Conservation (phyloP, 2,329 filamentous ascomycete species). For the Ophiostoma populinum region DNA sequence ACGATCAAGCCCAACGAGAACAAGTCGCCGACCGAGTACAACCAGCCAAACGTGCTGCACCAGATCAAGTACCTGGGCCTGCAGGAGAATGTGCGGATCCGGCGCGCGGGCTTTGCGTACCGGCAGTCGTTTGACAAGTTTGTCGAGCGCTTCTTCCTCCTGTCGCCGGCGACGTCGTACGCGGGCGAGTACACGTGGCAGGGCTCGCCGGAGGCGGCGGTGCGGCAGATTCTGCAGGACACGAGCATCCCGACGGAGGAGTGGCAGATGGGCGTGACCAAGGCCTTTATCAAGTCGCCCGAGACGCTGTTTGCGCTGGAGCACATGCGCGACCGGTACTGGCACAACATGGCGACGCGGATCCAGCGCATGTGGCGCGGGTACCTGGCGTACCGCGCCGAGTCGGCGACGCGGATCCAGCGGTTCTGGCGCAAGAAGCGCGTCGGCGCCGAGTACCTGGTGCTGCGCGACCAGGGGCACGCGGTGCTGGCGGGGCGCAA, state of each 20-base stretch:
- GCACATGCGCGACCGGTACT: conserved; percentile 94
- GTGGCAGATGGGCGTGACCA: conserved; percentile 92
- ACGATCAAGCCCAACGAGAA: conserved; percentile 99
- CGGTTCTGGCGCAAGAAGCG: conserved; percentile 90
- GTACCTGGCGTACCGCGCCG: conserved; percentile 78
- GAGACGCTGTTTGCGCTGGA: conserved; percentile 94
- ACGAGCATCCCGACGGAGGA: conserved; percentile 90
- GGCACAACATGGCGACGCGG: conserved; percentile 98
- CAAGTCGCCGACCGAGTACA: conserved; percentile 89
- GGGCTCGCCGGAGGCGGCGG: conserved; percentile 71
- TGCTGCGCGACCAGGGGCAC: conserved; percentile 78
- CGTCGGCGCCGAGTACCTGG: conserved; percentile 73
- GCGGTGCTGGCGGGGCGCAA: conserved; percentile 67
- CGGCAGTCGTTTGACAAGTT: conserved; percentile 97
- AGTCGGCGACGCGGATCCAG: conserved; percentile 87
- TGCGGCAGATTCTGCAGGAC: conserved; percentile 86
- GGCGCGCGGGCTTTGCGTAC: conserved; percentile 89
- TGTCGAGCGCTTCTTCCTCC: conserved; percentile 86
- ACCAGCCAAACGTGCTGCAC: conserved; percentile 79
- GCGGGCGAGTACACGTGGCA: conserved; percentile 96
- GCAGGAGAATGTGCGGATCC: conserved; percentile 97
- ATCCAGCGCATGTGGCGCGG: conserved; percentile 97
- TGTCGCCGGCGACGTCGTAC: conserved; percentile 89
- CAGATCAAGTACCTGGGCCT: conserved; percentile 98
- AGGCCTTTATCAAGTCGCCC: conserved; percentile 95